Evolutionary conservation across 78 protist species (phyloP), one percentile per base, ranked within the genome.

Genomic region (Dictyostelium brefeldianum): DNA sequence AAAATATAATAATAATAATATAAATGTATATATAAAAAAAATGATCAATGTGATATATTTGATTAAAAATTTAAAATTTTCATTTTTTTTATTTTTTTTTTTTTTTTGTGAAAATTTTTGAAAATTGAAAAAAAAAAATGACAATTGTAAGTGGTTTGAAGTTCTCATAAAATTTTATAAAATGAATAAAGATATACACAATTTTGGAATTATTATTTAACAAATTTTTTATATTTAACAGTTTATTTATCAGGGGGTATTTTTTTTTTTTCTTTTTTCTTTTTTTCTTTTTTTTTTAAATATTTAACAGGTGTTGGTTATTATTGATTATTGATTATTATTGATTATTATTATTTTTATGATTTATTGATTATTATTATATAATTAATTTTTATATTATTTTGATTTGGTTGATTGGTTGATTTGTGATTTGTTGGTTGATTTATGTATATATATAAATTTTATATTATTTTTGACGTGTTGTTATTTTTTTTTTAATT

Each of bases 401-500:
- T 29, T 62, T 62, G 29, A 2, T 36, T 25, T 17, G 70, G 14
- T 62, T 29, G 6, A 4, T 5, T 5, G 18, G 4, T 20, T 56
- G 25, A 36, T 36, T 36, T 36, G 1, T 36, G 29, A 5, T 62
- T 22, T 25, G 4, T 22, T 6, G 6, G 11, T 62, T 51, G 56
- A 51, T 51, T 27, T 67, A 31, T 31, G 4, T 31, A 31, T 67
- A 67, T 31, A 15, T 65, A 29, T 65, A 3, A 27, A 43, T 73
- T 41, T 73, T 17, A 73, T 9, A 43, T 14, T 43, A 73, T 36
- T 71, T 17, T 17, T 18, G n/a, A n/a, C n/a, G n/a, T n/a, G n/a
- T n/a, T n/a, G n/a, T n/a, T n/a, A n/a, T 69, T n/a, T 43, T 43
- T 73, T 71, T 69, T 69, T 36, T 46, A 70, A 70, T 73, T 36